Evolutionary conservation across 108 stramenopile genomes (phyloP).

Genomic region (Aurantiochytrium sp.): DNA sequence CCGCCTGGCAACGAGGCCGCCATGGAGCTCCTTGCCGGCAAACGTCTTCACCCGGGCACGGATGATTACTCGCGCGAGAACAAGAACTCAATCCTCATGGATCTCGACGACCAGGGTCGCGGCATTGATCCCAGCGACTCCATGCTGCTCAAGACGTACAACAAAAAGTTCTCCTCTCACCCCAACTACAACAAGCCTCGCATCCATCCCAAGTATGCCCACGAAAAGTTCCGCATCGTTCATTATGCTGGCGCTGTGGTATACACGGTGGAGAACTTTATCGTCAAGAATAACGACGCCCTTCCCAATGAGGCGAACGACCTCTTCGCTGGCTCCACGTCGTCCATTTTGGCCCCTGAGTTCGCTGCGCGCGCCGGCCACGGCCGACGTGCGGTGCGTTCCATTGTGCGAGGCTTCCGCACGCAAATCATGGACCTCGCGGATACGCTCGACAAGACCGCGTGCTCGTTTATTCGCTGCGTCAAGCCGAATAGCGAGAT

Average conservation of each 20-base stretch:
- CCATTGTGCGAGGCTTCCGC: background rate
- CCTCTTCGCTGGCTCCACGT: constrained; percentile 72
- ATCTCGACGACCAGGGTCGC: constrained; percentile 39
- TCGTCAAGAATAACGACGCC: constrained; percentile 96
- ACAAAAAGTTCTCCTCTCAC: constrained; percentile 51
- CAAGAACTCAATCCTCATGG: constrained; percentile 43
- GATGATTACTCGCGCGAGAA: constrained; percentile 49
- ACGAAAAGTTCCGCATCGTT: constrained; percentile 67
- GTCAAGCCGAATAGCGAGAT: constrained; percentile 46
- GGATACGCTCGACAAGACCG: background rate
- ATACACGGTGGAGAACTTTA: constrained; percentile 85
- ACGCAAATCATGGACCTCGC: background rate
- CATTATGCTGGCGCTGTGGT: constrained; percentile 95
- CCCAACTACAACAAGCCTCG: constrained; percentile 44
- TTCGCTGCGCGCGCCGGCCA: constrained; percentile 31
- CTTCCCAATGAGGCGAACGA: constrained; percentile 77
- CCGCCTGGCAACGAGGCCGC: constrained; percentile 4
- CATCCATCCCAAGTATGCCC: constrained; percentile 52
- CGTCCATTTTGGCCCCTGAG: constrained; percentile 64
- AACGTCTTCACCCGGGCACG: constrained; percentile 40
- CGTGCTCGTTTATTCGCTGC: constrained; percentile 34
- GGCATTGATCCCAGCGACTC: background rate
- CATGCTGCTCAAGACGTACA: background rate
- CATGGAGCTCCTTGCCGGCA: constrained; percentile 31
- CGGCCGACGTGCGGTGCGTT: background rate